Evolutionary conservation across 805 yeast genomes (phyloP), one percentile per base, ranked within the genome.

Genomic region (Myxozyma mucilagina): DNA sequence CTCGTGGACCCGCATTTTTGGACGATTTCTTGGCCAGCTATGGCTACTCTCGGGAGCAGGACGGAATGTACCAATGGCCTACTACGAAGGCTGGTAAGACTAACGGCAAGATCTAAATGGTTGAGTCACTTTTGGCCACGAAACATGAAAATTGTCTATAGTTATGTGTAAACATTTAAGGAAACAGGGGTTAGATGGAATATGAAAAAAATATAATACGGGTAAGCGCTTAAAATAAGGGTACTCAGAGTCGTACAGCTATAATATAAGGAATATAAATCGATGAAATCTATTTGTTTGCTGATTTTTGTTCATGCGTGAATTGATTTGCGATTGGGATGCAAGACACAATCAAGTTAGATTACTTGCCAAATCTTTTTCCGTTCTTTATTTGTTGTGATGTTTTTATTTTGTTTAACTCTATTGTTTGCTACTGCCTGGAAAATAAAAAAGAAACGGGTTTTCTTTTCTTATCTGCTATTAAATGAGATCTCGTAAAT

Each of bases 61-160:
- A 80, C 56, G 85, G 83, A 50, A 77, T 82, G 62, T 93, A 93
- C 78, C 89, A 87, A 74, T 93, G 98, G 98, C 98, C 98, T 42
- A 57, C 53, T 32, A 67, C 70, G 18, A 45, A 49, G 47, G 64
- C 57, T 35, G 54, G 54, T 20, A 50, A 50, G 54, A 50, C 54
- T 11, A 61, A 63, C 44, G 67, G 67, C 49, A 61, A 61, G 51
- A 56, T 61, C 41, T 61, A 50, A 55, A 34, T 7, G 14, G 11
- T 44, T 10, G 29, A 24, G 29, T 24, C 29, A 24, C 29, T 24
- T 24, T 24, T 24, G 29, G 29, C 29, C 4, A 24, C 29, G 29
- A 24, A 24, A 38, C 41, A 38, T n/a, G 41, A n/a, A 9, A 10
- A 16, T 41, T 20, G 34, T 44, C 48, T 14, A 44, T 20, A 29